Base-by-base conservation (phyloP, 345 rosid species). In the Salix viminalis region DNA sequence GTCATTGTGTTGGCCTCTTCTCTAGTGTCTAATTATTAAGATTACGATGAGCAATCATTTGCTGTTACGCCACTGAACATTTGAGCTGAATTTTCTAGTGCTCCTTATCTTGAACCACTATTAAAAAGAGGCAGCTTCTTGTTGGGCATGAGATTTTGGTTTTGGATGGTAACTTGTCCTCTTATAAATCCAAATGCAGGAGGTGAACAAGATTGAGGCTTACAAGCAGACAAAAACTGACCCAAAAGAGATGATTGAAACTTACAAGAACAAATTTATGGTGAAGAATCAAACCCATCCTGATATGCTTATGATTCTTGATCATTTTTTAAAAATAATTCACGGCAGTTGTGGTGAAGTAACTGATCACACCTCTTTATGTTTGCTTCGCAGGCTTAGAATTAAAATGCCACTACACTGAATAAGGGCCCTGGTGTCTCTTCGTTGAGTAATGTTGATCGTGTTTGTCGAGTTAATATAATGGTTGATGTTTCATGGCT, bases 191-290 rank as follows among this genome's bases (percentile, higher is more conserved):
- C 32, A 39, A 67, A 70, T 75, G 82, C 89, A 92, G 97, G 95
- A 87, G 75, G 6, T 87, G 75, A 89, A 91, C 90, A 90, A 90
- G 86, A 81, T 90, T 52, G 89, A 89, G 71, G 94, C 89, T 32
- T 95, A 89, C 76, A 84, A 84, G 83, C 91, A 83, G 79, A 90
- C 97, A 30, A 91, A 89, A 79, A 36, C 60, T 9, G 89, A 89
- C 74, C 90, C 94, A 1, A 80, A 85, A 68, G 87, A 79, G 79
- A 42, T 86, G 37, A 69, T 90, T 64, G 88, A 83, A 80, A n/a
- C 13, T 52, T 91, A 81, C 83, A 90, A 83, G 86, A 79, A 44
- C 56, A 84, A 76, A 13, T 84, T 85, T 81, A 4, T 77, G 88
- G 99, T 91, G 84, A 73, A 32, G 24, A 46, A 14, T 70, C 39